phyloP scores from a whole-genome alignment of 2,329 filamentous ascomycete genomes.

The Verticillium nonalfalfae region DNA sequence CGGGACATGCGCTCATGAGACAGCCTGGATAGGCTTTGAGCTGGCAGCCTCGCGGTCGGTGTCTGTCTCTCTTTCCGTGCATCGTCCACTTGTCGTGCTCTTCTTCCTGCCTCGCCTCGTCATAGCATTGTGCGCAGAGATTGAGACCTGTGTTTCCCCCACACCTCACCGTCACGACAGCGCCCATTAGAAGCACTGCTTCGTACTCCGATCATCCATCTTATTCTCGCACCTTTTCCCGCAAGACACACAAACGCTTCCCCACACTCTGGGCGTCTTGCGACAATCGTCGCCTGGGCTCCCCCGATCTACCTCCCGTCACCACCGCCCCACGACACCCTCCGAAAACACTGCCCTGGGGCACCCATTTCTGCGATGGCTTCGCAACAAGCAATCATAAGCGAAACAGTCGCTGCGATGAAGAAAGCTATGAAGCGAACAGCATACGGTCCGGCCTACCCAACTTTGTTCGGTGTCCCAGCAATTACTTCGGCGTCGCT shows the following conservation, averaged over 20 bases:
- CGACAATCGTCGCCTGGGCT: background rate
- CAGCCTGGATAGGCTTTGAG: constrained; percentile 1
- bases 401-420: constrained; percentile 62
- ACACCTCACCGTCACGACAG: constrained; percentile 6
- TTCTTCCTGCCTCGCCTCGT: constrained; percentile 6
- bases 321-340: constrained; percentile 1
- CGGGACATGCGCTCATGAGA: constrained; percentile 7
- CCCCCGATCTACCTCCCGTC: constrained; percentile 4
- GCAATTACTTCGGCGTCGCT: background rate
- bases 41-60: constrained; percentile 11
- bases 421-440: constrained; percentile 61
- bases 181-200: background rate
- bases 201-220: background rate
- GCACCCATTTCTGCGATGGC: constrained; percentile 23
- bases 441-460: constrained; percentile 42
- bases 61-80: constrained; percentile 9
- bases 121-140: constrained; percentile 12
- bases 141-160: constrained; percentile 8
- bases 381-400: constrained; percentile 54
- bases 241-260: background rate
- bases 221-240: background rate
- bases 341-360: background rate
- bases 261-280: constrained; percentile 1
- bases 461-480: background rate
- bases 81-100: background rate